A percentile compares a stretch with the other conserved stretches of the same genome.
Evolutionary conservation across 495 filamentous ascomycete genomes (phyloP).

Genomic region (Tricharina praecox): DNA sequence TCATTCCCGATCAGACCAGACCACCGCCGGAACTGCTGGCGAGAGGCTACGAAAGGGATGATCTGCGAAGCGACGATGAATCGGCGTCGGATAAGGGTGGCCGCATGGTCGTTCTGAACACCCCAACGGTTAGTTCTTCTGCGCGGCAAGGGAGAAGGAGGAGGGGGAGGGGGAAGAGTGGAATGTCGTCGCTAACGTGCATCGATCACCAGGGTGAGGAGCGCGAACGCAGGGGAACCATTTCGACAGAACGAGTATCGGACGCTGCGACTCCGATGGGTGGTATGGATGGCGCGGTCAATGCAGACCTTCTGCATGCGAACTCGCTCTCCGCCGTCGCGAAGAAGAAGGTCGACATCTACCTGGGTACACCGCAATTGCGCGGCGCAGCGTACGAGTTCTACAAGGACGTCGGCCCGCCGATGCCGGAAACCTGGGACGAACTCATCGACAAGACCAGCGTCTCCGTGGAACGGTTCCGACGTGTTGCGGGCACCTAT

Average conservation of each 20-base stretch:
- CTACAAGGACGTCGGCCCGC: conserved; percentile 48
- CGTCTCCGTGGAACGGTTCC: conserved; percentile 67
- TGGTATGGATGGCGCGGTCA: background rate
- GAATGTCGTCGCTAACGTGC: too few species aligned
- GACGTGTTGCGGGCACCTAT: conserved; percentile 61
- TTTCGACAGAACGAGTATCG: background rate
- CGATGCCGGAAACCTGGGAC: conserved; percentile 68
- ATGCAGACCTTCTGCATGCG: too few species aligned
- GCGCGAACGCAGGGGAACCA: too few species aligned
- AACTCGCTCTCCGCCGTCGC: background rate
- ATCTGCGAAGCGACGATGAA: conserved; percentile 52
- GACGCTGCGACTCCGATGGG: background rate
- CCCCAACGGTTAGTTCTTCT: background rate
- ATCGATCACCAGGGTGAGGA: background rate
- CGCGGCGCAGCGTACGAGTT: background rate
- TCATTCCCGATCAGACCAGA: conserved; percentile 74
- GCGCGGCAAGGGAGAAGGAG: background rate
- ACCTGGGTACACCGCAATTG: background rate
- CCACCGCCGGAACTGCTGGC: conserved; percentile 88
- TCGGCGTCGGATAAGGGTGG: conserved; percentile 55
- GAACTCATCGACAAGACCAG: conserved; percentile 80
- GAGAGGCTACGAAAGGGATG: conserved; percentile 48
- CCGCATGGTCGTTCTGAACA: background rate
- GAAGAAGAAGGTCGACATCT: background rate
- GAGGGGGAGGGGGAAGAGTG: too few species aligned